Evolutionary conservation across 768 basidiomycete species (phyloP).

Genomic region (Tulasnella sp.): DNA sequence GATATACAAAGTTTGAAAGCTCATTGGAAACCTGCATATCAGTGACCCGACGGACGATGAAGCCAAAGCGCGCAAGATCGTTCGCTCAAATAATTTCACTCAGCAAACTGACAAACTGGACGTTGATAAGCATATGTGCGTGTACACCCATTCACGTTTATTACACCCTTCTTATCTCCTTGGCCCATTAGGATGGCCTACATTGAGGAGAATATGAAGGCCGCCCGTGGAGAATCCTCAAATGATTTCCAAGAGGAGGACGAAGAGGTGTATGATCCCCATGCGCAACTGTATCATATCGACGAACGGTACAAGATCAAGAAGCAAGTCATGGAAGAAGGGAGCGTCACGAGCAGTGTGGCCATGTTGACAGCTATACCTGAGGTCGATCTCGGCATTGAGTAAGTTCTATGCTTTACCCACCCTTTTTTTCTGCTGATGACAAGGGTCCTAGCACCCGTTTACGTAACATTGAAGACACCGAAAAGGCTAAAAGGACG

Average conservation of each 20-base stretch:
- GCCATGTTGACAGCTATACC: slow-evolving; percentile 97
- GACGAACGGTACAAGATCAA: slow-evolving; percentile 38
- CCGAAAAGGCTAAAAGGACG: slow-evolving; percentile 86
- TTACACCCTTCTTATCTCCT: not conserved
- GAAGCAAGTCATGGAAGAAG: slow-evolving; percentile 56
- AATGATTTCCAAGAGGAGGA: slow-evolving; percentile 33
- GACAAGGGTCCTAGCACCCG: slow-evolving; percentile 45
- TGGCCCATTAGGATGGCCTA: slow-evolving; percentile 73
- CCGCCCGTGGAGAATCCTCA: slow-evolving; percentile 47
- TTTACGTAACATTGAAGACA: slow-evolving; percentile 92
- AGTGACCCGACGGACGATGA: slow-evolving; percentile 33
- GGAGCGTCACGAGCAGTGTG: slow-evolving; percentile 84
- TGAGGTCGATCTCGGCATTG: slow-evolving; percentile 96
- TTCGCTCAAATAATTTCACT: slow-evolving; percentile 87
- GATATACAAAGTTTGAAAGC: not conserved
- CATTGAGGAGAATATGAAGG: slow-evolving; percentile 85
- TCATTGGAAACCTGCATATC: too few relatives aligned
- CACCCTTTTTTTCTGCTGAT: not conserved
- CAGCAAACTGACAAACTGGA: slow-evolving; percentile 93
- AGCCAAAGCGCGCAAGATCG: slow-evolving; percentile 58
- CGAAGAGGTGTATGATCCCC: slow-evolving; percentile 45
- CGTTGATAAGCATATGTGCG: slow-evolving; percentile 97
- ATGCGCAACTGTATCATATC: slow-evolving; percentile 66
- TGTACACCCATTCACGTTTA: slow-evolving; percentile 1
- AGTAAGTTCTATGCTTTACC: slow-evolving; percentile 44